These are phyloP conservation scores for Sungouiozyma intestinalis DNA, from an alignment of 805 yeast genomes.

Conservation along the genomic window DNA sequence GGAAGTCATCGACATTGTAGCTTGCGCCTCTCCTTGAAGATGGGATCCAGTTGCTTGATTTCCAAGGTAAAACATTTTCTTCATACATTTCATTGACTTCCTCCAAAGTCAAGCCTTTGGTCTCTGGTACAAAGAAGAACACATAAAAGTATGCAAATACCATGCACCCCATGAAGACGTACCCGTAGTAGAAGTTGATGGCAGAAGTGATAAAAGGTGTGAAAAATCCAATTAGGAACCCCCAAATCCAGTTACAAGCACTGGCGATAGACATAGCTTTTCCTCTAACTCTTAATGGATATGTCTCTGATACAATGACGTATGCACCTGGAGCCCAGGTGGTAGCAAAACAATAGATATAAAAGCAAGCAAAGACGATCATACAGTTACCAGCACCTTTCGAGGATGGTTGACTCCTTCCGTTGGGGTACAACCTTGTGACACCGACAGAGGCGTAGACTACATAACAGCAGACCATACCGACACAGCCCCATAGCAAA, in stretches of 20 bases:
- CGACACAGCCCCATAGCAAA: slow-evolving; percentile 37
- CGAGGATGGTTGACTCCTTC: slow-evolving; percentile 23
- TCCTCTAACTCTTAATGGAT: slow-evolving; percentile 62
- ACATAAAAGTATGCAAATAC: slow-evolving; percentile 50
- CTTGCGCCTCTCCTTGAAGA: slow-evolving; percentile 25
- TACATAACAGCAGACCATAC: slow-evolving; percentile 36
- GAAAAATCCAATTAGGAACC: slow-evolving; percentile 38
- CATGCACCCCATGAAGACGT: slow-evolving; percentile 46
- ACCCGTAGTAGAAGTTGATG: slow-evolving; percentile 62
- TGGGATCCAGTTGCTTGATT: slow-evolving; percentile 41
- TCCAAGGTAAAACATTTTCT: slow-evolving; percentile 32
- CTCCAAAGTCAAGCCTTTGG: slow-evolving; percentile 69
- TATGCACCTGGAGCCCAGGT: slow-evolving; percentile 69
- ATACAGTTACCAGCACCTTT: slow-evolving; percentile 55
- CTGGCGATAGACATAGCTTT: slow-evolving; percentile 48
- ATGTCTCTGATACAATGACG: slow-evolving; percentile 57
- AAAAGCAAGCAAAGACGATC: slow-evolving; percentile 63
- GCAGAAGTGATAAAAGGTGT: slow-evolving; percentile 58
- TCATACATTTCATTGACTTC: slow-evolving; percentile 57
- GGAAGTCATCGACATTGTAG: slow-evolving; percentile 13
- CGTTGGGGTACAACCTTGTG: slow-evolving; percentile 33
- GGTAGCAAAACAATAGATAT: slow-evolving; percentile 62
- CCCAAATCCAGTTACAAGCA: slow-evolving; percentile 59
- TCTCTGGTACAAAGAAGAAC: slow-evolving; percentile 59
- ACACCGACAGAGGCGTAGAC: slow-evolving; percentile 55